Evolutionary conservation across 2,329 filamentous ascomycete species (phyloP), one percentile per base, ranked within the genome.

Genomic region (Beauveria sp.): DNA sequence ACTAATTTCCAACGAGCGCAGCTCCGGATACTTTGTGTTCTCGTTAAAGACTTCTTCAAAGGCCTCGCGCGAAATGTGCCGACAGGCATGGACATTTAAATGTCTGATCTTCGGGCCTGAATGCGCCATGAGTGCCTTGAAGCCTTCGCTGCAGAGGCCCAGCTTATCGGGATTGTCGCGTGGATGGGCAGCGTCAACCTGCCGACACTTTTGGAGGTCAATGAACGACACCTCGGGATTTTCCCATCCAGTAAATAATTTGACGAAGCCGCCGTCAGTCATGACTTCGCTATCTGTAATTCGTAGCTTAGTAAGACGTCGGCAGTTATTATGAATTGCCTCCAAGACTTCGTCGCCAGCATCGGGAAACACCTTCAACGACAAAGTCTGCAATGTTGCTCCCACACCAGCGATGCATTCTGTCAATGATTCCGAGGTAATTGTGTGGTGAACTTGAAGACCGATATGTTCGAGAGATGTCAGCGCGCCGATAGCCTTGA

Each of bases 111-210:
- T 78, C 1, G 75, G 70, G 4, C 90, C 90, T 0, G 92, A 96
- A 70, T 97, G 93, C 0, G 78, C 76, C 90, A 97, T 96, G 48
- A 97, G 75, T 0, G 91, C 90, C 65, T 81, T 78, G 75, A 97
- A 93, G 0, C 89, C 92, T 6, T 82, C 75, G 0, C 86, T 88
- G 57, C 88, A 91, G 37, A 97, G 80, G 2, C 92, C 93, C 50
- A 93, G 76, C 26, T 82, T 79, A 61, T 85, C 76, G 0, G 84
- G 81, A 52, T 87, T 86, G 5, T 86, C 84, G 24, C 86, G 82
- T 0, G 91, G 88, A 28, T 83, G 83, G 54, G 79, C 76, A 62
- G 90, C 84, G 70, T 96, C 90, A 40, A 96, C 71, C 67, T 91
- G 84, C 20, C 92, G 89, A 63, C 87, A 92, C 64, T 87, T 86